Evolutionary conservation across 1,284 basidiomycete genomes (phyloP).

Genomic region (Melampsora larici-populina): DNA sequence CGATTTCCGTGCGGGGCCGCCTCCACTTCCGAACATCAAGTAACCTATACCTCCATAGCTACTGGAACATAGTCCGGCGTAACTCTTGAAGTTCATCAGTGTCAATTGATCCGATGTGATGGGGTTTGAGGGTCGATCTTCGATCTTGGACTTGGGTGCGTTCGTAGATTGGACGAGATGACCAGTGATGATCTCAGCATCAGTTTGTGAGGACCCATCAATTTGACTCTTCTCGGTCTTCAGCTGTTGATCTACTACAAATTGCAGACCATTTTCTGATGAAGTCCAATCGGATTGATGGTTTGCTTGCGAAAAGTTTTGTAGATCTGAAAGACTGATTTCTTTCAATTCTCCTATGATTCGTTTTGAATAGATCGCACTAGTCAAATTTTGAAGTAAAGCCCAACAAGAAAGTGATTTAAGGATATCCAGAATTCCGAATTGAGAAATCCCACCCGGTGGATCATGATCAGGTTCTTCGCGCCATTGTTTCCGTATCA

Average conservation of each 20-base stretch:
- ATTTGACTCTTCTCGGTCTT: background rate
- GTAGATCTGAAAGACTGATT: background rate
- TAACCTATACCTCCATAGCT: slow-evolving; percentile 31
- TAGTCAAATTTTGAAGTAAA: slow-evolving; percentile 26
- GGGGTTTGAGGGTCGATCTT: background rate
- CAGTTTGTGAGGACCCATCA: no score
- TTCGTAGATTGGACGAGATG: background rate
- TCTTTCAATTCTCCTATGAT: background rate
- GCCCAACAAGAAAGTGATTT: slow-evolving; percentile 22
- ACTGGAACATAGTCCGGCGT: slow-evolving; percentile 17
- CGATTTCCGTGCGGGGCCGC: background rate
- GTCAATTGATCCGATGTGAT: background rate
- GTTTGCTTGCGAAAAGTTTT: background rate
- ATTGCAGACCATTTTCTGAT: background rate
- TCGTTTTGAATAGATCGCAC: background rate
- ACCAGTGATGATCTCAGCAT: background rate
- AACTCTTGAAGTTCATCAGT: slow-evolving; percentile 11
- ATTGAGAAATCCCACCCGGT: background rate
- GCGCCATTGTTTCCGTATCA: slow-evolving; percentile 30
- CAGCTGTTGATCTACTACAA: background rate
- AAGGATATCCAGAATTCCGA: slow-evolving; percentile 15
- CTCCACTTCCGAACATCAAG: slow-evolving; percentile 4
- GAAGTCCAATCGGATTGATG: background rate
- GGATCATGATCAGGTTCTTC: slow-evolving; percentile 8
- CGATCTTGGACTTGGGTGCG: background rate